Evolutionary conservation across 2,329 filamentous ascomycete species (phyloP).

Genomic region (Helotiales sp.): DNA sequence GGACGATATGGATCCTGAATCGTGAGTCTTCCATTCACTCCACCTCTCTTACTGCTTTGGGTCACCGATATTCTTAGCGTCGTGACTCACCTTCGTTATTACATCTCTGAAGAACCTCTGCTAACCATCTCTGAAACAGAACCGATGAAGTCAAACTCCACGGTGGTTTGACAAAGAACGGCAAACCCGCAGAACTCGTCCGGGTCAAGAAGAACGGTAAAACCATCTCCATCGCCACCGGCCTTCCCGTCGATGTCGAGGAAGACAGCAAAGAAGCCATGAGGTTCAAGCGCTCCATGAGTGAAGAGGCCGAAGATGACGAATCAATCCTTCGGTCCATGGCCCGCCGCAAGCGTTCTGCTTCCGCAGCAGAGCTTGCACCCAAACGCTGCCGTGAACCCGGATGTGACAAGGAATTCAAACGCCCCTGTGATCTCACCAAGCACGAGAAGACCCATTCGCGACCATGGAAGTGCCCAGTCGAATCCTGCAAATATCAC

Average conservation of each 20-base stretch:
- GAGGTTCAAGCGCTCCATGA: conserved; percentile 65
- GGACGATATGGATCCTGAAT: conserved; percentile 58
- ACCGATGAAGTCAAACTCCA: conserved; percentile 76
- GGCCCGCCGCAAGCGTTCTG: conserved; percentile 94
- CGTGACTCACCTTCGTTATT: conserved; percentile 8
- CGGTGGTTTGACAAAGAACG: conserved; percentile 79
- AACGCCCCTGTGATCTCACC: conserved; percentile 93
- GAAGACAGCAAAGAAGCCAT: conserved; percentile 49
- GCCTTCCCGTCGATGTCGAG: conserved; percentile 50
- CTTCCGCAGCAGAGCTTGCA: conserved; percentile 78
- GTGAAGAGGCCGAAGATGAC: conserved; percentile 72
- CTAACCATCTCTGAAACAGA: conserved; percentile 40
- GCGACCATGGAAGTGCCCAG: conserved; percentile 90
- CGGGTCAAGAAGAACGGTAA: conserved; percentile 79
- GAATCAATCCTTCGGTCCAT: conserved; percentile 87
- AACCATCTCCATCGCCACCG: conserved; percentile 74
- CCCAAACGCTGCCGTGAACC: conserved; percentile 74
- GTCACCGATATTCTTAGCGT: background rate
- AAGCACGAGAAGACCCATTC: conserved; percentile 99
- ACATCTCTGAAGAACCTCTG: conserved; percentile 14
- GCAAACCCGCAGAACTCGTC: conserved; percentile 80
- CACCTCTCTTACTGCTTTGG: background rate
- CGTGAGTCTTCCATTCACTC: conserved; percentile 44
- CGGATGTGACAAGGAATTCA: conserved; percentile 88
- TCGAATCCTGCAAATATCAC: conserved; percentile 83